phyloP scores from a whole-genome alignment of 495 filamentous ascomycete genomes.

The Aspergillus funiculosus region DNA sequence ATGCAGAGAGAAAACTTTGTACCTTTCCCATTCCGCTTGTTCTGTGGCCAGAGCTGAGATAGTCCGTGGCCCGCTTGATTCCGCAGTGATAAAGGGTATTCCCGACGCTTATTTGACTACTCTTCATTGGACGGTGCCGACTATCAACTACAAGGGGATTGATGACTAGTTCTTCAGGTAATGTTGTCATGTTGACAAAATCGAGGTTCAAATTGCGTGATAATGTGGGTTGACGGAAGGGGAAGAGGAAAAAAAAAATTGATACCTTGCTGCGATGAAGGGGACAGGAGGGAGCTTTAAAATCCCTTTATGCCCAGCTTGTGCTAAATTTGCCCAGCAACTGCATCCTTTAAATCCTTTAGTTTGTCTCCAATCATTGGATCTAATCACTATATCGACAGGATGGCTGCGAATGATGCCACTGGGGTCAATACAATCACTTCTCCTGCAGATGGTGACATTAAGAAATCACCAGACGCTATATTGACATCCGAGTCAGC shows the following conservation, averaged over 20 bases:
- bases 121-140: slow-evolving; percentile 9
- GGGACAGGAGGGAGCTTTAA: slow-evolving; percentile 4
- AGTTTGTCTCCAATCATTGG: not conserved
- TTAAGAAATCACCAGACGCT: slow-evolving; percentile 8
- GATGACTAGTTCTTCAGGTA: not conserved
- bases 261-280: not conserved
- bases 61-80: no score
- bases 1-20: no score
- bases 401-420: slow-evolving; percentile 16
- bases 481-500: slow-evolving; percentile 18
- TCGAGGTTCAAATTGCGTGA: slow-evolving; percentile 16
- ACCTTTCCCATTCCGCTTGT: no score
- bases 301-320: not conserved
- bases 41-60: no score
- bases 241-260: not conserved
- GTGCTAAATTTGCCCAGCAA: no score
- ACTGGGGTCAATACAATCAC: slow-evolving; percentile 4
- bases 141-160: not conserved
- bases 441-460: slow-evolving; percentile 8
- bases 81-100: no score
- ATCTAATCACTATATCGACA: slow-evolving; percentile 6
- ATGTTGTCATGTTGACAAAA: not conserved
- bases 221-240: slow-evolving; percentile 2
- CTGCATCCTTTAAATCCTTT: no score
- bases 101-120: no score